Conservation (phyloP, 768 basidiomycete genomes). For the Leccinum incarnatum region DNA sequence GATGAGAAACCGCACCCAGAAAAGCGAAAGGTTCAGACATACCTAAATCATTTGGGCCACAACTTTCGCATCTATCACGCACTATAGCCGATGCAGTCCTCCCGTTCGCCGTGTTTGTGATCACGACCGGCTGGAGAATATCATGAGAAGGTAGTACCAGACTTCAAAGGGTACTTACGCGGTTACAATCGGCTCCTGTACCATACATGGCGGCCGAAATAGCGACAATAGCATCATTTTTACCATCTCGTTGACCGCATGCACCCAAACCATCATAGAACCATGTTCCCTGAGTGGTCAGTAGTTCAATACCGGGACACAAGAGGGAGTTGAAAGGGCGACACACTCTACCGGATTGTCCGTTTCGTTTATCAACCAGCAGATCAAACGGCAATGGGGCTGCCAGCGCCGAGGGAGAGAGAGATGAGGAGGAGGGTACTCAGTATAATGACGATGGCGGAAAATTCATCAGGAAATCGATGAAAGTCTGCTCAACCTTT, state of each 20-base stretch:
- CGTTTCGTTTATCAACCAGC: constrained; percentile 49
- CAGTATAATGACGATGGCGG: constrained; percentile 36
- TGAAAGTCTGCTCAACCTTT: neutral
- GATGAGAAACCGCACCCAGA: constrained; percentile 5
- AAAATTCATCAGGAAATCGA: neutral
- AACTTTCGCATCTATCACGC: constrained; percentile 59
- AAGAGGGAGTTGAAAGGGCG: neutral
- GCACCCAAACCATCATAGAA: constrained; percentile 60
- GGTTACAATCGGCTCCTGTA: constrained; percentile 54
- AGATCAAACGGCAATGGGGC: constrained; percentile 30
- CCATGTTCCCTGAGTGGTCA: constrained; percentile 57
- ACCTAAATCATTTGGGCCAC: constrained; percentile 57
- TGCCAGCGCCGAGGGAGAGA: constrained; percentile 40
- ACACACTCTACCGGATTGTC: constrained; percentile 50
- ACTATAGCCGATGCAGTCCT: constrained; percentile 47
- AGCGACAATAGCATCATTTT: constrained; percentile 59
- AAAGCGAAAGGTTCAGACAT: constrained; percentile 19
- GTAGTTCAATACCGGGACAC: constrained; percentile 4
- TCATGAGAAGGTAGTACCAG: constrained; percentile 6
- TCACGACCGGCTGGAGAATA: constrained; percentile 49
- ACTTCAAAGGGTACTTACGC: constrained; percentile 40
- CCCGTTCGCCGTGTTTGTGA: constrained; percentile 58
- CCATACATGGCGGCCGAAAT: constrained; percentile 55
- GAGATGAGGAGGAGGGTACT: constrained; percentile 43
- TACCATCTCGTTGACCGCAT: constrained; percentile 52